phyloP scores from a whole-genome alignment of 2,329 filamentous ascomycete genomes.

The Cladosporium austrohemisphaericum region DNA sequence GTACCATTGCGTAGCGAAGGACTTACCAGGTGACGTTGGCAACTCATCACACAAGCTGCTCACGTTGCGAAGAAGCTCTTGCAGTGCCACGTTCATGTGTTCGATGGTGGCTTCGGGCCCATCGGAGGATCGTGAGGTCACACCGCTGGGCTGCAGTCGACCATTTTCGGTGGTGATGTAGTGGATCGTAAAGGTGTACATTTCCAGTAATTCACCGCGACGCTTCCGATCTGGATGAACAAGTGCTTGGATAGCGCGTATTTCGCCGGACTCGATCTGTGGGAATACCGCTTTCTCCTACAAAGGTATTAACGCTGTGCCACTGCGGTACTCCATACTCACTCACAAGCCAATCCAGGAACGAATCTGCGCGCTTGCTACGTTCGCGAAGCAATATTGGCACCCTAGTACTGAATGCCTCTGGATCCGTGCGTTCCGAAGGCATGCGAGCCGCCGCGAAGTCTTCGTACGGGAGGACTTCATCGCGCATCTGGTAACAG shows the following conservation, averaged over 20 bases:
- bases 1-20: not conserved
- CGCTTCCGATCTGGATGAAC: slow-evolving; percentile 40
- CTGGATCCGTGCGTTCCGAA: slow-evolving; percentile 10
- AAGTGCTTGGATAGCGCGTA: slow-evolving; percentile 46
- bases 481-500: slow-evolving; percentile 24
- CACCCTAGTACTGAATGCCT: slow-evolving; percentile 23
- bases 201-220: slow-evolving; percentile 41
- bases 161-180: slow-evolving; percentile 29
- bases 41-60: slow-evolving; percentile 37
- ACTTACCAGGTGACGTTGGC: slow-evolving; percentile 42
- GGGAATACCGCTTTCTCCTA: slow-evolving; percentile 50
- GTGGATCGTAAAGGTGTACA: slow-evolving; percentile 49
- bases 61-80: slow-evolving; percentile 41
- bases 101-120: slow-evolving; percentile 35
- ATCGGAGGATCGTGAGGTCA: slow-evolving; percentile 19
- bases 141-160: not conserved
- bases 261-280: slow-evolving; percentile 40
- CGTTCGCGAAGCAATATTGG: slow-evolving; percentile 40
- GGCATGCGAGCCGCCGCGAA: slow-evolving; percentile 26
- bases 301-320: slow-evolving; percentile 17
- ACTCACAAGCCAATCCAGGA: slow-evolving; percentile 48
- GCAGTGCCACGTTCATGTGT: slow-evolving; percentile 41
- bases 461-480: slow-evolving; percentile 30
- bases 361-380: slow-evolving; percentile 40
- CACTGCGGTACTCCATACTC: not conserved